Conservation (phyloP, 179 eudicot species). For the Spinacia oleracea region DNA sequence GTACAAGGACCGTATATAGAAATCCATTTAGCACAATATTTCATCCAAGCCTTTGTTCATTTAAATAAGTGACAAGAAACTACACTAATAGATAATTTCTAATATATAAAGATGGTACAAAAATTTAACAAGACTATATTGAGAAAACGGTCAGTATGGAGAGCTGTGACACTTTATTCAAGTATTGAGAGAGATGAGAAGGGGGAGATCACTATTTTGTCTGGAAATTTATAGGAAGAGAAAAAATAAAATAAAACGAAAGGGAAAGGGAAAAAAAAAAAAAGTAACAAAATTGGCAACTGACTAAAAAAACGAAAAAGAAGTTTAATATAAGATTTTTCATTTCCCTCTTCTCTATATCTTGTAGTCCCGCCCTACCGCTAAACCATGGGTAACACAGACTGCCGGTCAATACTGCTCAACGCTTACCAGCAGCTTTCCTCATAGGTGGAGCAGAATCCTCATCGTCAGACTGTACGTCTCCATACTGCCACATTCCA, state of each 20-base stretch:
- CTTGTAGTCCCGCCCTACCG: slow-evolving; percentile 16
- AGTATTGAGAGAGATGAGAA: background rate
- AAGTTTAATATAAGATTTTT: slow-evolving; percentile 15
- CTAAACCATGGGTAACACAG: slow-evolving; percentile 13
- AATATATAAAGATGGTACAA: too few species aligned
- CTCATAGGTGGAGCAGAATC: slow-evolving; percentile 57
- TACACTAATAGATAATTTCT: too few species aligned
- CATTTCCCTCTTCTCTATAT: slow-evolving; percentile 16
- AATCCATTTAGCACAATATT: too few species aligned
- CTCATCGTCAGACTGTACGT: slow-evolving; percentile 78
- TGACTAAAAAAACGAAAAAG: slow-evolving; percentile 13
- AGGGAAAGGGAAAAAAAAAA: slow-evolving; percentile 11
- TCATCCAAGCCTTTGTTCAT: too few species aligned
- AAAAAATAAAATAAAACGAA: background rate
- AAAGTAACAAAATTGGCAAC: slow-evolving; percentile 34
- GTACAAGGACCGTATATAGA: too few species aligned
- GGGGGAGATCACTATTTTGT: slow-evolving; percentile 11
- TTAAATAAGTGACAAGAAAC: too few species aligned
- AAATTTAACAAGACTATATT: too few species aligned
- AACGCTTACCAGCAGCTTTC: slow-evolving; percentile 70
- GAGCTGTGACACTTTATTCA: slow-evolving; percentile 22
- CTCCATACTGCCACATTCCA: slow-evolving; percentile 84
- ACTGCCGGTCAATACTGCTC: slow-evolving; percentile 20
- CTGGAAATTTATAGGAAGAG: background rate
- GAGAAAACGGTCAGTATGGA: too few species aligned